Evolutionary conservation across 495 filamentous ascomycete genomes (phyloP).

Genomic region (Neurospora terricola): DNA sequence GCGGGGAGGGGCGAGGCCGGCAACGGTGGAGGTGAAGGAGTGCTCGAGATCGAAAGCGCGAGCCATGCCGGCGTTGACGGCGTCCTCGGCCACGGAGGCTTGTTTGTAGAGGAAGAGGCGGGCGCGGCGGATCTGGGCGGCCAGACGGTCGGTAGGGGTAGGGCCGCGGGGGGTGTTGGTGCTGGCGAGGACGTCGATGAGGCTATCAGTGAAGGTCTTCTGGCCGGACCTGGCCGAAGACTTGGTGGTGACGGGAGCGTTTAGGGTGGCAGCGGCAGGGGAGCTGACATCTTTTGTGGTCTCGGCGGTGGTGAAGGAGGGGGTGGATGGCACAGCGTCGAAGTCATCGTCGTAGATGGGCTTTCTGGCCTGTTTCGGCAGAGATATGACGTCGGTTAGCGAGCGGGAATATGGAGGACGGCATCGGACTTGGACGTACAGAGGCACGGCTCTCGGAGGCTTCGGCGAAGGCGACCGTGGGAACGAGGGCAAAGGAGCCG

Average conservation of each 20-base stretch:
- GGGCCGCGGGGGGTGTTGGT: slow-evolving; percentile 40
- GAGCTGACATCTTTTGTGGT: slow-evolving; percentile 23
- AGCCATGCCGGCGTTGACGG: slow-evolving; percentile 67
- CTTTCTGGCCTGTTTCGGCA: slow-evolving; percentile 48
- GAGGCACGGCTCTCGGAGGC: slow-evolving; percentile 27
- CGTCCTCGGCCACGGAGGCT: slow-evolving; percentile 59
- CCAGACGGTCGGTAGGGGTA: slow-evolving; percentile 84
- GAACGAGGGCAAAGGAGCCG: slow-evolving; percentile 34
- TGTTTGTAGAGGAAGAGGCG: slow-evolving; percentile 76
- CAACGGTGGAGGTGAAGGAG: slow-evolving; percentile 75
- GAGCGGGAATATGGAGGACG: neutral
- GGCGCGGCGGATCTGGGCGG: slow-evolving; percentile 65
- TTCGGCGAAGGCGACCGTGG: slow-evolving; percentile 37
- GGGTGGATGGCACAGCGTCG: slow-evolving; percentile 30
- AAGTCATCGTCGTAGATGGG: slow-evolving; percentile 83
- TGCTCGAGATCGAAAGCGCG: slow-evolving; percentile 67
- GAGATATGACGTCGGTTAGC: slow-evolving; percentile 1
- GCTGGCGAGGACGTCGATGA: neutral
- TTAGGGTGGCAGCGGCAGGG: slow-evolving; percentile 13
- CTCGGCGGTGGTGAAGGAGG: slow-evolving; percentile 9
- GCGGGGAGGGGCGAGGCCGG: slow-evolving; percentile 72
- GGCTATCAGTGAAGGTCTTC: slow-evolving; percentile 5
- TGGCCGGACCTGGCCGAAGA: neutral
- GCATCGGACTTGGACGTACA: slow-evolving; percentile 14
- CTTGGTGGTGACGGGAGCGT: neutral